These are phyloP conservation scores for Microdochium trichocladiopsis DNA, from an alignment of 2,329 filamentous ascomycete genomes.

Conservation along the genomic window DNA sequence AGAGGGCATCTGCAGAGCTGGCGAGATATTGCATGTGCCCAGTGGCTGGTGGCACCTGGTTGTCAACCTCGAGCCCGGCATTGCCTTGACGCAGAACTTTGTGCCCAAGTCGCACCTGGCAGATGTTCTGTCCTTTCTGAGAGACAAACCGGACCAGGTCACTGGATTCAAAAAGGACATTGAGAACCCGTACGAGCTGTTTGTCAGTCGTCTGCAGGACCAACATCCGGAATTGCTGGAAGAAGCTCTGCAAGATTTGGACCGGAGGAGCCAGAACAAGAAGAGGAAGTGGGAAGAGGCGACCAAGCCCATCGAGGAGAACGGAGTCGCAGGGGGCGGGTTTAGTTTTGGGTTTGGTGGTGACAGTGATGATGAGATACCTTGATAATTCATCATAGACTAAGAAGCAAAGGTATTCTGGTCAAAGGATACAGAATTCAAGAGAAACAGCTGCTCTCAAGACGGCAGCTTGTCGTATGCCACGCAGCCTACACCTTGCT, in stretches of 20 bases:
- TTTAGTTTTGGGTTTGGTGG: slow-evolving; percentile 51
- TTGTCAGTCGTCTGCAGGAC: slow-evolving; percentile 60
- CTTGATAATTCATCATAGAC: slow-evolving; percentile 18
- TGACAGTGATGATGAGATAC: slow-evolving; percentile 37
- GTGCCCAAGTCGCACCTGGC: slow-evolving; percentile 70
- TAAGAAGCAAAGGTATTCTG: too few relatives aligned
- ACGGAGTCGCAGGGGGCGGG: slow-evolving; percentile 21
- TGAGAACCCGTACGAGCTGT: slow-evolving; percentile 65
- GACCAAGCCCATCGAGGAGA: slow-evolving; percentile 46
- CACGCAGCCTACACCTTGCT: too few relatives aligned
- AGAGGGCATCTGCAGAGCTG: slow-evolving; percentile 77
- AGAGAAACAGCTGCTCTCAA: too few relatives aligned
- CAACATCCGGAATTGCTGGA: slow-evolving; percentile 61
- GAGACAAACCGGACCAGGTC: slow-evolving; percentile 76
- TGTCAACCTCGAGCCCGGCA: slow-evolving; percentile 75
- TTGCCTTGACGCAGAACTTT: slow-evolving; percentile 94
- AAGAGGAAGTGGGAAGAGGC: slow-evolving; percentile 85
- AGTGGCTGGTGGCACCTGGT: slow-evolving; percentile 97
- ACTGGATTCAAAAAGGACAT: slow-evolving; percentile 75
- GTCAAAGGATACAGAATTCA: too few relatives aligned
- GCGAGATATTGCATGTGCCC: slow-evolving; percentile 87
- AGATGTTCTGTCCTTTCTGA: slow-evolving; percentile 72
- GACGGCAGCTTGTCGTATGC: too few relatives aligned
- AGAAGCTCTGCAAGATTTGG: slow-evolving; percentile 56
- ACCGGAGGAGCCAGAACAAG: slow-evolving; percentile 53